These are phyloP conservation scores for Coniochaeta prunicola DNA, from an alignment of 2,329 filamentous ascomycete species.

Conservation along the genomic window DNA sequence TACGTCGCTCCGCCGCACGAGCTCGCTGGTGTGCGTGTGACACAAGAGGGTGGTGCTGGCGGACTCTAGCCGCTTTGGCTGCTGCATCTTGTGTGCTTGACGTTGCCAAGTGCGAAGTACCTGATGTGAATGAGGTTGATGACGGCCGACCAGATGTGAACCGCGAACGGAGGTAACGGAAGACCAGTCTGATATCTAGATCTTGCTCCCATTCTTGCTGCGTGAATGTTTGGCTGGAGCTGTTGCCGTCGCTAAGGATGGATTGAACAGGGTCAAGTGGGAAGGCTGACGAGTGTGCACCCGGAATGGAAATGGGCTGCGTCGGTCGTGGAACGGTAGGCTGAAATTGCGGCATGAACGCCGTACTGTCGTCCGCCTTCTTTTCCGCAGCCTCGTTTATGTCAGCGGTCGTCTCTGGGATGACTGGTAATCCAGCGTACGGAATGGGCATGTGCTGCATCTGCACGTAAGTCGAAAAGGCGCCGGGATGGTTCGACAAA, in stretches of 20 bases:
- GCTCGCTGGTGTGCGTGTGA: slow-evolving; percentile 35
- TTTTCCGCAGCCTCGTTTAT: slow-evolving; percentile 17
- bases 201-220: slow-evolving; percentile 92
- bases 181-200: slow-evolving; percentile 84
- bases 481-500: slow-evolving; percentile 64
- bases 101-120: slow-evolving; percentile 39
- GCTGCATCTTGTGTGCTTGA: slow-evolving; percentile 56
- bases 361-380: slow-evolving; percentile 10
- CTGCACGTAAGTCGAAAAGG: slow-evolving; percentile 74
- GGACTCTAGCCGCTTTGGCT: slow-evolving; percentile 74
- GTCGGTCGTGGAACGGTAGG: slow-evolving; percentile 34
- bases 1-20: slow-evolving; percentile 44
- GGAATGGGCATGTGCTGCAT: slow-evolving; percentile 59
- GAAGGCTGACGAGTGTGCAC: slow-evolving; percentile 15
- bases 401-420: slow-evolving; percentile 42
- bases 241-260: neutral
- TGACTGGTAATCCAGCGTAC: slow-evolving; percentile 70
- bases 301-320: slow-evolving; percentile 28
- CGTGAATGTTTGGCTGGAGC: slow-evolving; percentile 31
- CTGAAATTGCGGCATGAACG: slow-evolving; percentile 39
- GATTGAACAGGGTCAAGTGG: slow-evolving; percentile 6
- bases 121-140: slow-evolving; percentile 32
- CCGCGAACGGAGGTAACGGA: slow-evolving; percentile 73
- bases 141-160: slow-evolving; percentile 53
- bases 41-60: slow-evolving; percentile 83